Percentiles rank a stretch among this genome's conserved stretches.
Evolutionary conservation across 129 eudicot species (phyloP).

Genomic region (Lactuca saligna): DNA sequence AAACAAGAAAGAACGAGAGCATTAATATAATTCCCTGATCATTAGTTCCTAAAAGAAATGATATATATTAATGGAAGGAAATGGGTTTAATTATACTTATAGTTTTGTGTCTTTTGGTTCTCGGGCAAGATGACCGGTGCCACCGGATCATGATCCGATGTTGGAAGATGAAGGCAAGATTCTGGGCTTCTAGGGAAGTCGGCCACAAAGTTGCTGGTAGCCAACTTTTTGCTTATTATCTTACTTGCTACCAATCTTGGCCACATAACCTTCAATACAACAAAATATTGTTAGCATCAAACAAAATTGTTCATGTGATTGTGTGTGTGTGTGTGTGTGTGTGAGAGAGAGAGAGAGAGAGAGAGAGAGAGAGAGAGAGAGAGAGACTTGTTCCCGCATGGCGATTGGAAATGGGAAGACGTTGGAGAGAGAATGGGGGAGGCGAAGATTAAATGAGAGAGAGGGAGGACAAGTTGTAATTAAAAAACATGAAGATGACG

Average conservation of each 20-base stretch:
- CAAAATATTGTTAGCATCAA: conserved; percentile 21
- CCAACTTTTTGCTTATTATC: conserved; percentile 42
- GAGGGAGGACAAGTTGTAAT: conserved; percentile 32
- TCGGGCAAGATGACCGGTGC: conserved; percentile 18
- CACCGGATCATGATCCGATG: conserved; percentile 13
- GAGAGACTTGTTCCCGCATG: conserved; percentile 30
- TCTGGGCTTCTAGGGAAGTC: conserved; percentile 46
- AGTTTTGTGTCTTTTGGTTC: conserved; percentile 33
- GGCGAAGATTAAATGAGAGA: background rate
- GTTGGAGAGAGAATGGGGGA: conserved; percentile 14
- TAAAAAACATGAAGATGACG: conserved; percentile 5
- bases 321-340: background rate
- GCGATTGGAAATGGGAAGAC: conserved; percentile 10
- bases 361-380: conserved; percentile 33
- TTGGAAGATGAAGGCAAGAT: conserved; percentile 25
- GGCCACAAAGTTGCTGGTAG: conserved; percentile 52
- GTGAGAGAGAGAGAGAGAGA: conserved; percentile 13
- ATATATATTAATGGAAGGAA: background rate
- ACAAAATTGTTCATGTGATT: background rate
- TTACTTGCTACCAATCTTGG: conserved; percentile 57
- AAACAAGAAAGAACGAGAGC: background rate
- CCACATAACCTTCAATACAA: conserved; percentile 55
- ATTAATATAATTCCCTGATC: no score
- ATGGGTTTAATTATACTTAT: conserved; percentile 35
- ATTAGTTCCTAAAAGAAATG: background rate